These are phyloP conservation scores for Omphalotus olearius DNA, from an alignment of 1,284 basidiomycete species.

Conservation along the genomic window DNA sequence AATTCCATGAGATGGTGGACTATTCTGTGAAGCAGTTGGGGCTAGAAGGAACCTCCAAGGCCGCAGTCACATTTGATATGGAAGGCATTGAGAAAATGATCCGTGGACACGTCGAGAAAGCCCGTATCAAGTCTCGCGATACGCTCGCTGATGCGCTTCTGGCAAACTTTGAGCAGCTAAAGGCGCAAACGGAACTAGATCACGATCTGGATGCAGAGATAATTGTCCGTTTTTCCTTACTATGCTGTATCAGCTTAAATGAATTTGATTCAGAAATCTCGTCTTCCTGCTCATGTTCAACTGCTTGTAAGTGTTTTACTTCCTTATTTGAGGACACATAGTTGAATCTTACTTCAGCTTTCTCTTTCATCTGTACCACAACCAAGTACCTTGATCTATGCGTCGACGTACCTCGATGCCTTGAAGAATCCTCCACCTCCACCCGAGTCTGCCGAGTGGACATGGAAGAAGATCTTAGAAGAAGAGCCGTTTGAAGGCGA, in stretches of 20 bases:
- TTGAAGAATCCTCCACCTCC: conserved; percentile 39
- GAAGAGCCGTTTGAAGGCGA: conserved; percentile 78
- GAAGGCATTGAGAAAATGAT: conserved; percentile 49
- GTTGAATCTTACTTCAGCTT: conserved; percentile 33
- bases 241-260: conserved; percentile 4
- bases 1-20: conserved; percentile 47
- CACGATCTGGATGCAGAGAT: conserved; percentile 64
- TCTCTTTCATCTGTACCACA: conserved; percentile 51
- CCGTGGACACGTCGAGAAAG: conserved; percentile 62
- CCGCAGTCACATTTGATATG: conserved; percentile 52
- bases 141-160: conserved; percentile 55
- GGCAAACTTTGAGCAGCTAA: conserved; percentile 45
- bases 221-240: conserved; percentile 34
- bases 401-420: conserved; percentile 45
- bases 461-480: conserved; percentile 70
- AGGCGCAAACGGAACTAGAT: conserved; percentile 39
- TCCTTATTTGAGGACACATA: neutral
- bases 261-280: conserved; percentile 38
- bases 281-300: conserved; percentile 65
- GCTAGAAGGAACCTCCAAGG: conserved; percentile 45
- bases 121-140: conserved; percentile 62
- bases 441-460: conserved; percentile 31
- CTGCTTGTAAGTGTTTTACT: conserved; percentile 47
- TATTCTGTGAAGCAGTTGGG: conserved; percentile 39
- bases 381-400: conserved; percentile 42